Conservation (phyloP, 345 rosid genomes). For the Aurinia saxatilis region DNA sequence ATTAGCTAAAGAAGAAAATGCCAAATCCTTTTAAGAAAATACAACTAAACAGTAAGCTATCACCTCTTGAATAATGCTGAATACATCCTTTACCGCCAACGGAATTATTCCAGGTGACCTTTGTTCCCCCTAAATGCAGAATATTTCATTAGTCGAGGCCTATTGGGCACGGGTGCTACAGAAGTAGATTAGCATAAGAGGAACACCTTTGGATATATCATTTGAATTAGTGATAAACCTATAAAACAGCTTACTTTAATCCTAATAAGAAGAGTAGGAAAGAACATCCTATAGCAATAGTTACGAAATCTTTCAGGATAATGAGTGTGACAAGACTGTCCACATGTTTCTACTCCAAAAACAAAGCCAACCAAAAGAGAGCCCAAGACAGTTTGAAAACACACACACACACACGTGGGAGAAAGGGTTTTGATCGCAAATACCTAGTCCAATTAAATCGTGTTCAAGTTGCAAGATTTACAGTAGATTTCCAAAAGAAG, state of each 20-base stretch:
- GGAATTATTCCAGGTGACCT: constrained; percentile 95
- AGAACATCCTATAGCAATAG: neutral
- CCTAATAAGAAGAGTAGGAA: neutral
- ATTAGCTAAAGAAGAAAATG: constrained; percentile 23
- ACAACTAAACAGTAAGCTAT: constrained; percentile 18
- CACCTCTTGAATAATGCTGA: constrained; percentile 96
- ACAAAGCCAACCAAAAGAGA: neutral
- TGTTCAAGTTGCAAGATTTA: neutral
- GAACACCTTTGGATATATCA: neutral
- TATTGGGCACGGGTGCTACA: constrained; percentile 4
- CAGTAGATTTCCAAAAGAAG: neutral
- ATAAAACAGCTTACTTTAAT: neutral
- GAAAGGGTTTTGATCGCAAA: neutral
- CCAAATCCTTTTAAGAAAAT: neutral
- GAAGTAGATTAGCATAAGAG: neutral
- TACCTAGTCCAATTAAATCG: neutral
- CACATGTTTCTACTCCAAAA: neutral
- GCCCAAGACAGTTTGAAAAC: neutral
- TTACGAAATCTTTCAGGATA: neutral
- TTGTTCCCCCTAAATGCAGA: constrained; percentile 76
- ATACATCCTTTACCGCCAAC: constrained; percentile 87
- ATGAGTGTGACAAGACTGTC: neutral
- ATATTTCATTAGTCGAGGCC: constrained; percentile 5
- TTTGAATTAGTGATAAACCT: neutral
- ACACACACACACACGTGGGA: neutral